phyloP scores from a whole-genome alignment of 768 basidiomycete genomes.

The Lanmaoa rubissima region DNA sequence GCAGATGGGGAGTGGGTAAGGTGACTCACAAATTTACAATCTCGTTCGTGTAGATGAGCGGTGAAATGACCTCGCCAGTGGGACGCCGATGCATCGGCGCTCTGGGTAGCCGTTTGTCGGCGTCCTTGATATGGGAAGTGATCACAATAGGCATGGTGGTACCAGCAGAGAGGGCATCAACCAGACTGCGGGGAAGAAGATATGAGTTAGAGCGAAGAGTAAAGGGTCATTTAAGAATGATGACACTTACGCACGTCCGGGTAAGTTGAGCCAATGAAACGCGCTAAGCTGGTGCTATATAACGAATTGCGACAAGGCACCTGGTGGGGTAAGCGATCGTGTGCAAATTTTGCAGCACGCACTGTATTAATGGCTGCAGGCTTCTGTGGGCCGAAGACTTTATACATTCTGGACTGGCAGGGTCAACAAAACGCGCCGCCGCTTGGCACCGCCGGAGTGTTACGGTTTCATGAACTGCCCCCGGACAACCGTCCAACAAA shows the following conservation, averaged over 20 bases:
- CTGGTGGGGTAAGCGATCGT: constrained; percentile 20
- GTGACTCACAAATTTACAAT: constrained; percentile 54
- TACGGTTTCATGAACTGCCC: constrained; percentile 1
- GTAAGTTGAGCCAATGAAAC: constrained; percentile 8
- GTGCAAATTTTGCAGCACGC: constrained; percentile 18
- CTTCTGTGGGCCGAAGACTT: constrained; percentile 8
- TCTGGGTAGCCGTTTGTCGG: constrained; percentile 44
- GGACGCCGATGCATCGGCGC: constrained; percentile 42
- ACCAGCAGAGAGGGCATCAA: constrained; percentile 25
- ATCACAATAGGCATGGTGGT: constrained; percentile 23
- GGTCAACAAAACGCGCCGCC: constrained; percentile 20
- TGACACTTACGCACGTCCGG: constrained; percentile 22
- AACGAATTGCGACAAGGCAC: constrained; percentile 2
- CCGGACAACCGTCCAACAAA: not conserved
- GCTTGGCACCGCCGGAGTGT: constrained; percentile 13
- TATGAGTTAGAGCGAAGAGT: constrained; percentile 7
- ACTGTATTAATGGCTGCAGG: constrained; percentile 20
- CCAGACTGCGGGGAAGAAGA: constrained; percentile 13
- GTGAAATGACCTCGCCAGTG: constrained; percentile 53
- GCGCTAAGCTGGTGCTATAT: constrained; percentile 17
- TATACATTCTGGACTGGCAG: constrained; percentile 19
- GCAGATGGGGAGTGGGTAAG: not conserved
- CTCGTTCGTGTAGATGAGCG: constrained; percentile 47
- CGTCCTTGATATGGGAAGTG: constrained; percentile 37
- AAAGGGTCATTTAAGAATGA: constrained; percentile 17